Base-by-base conservation (phyloP, 768 basidiomycete genomes). In the Xerocomellus chrysenteron region DNA sequence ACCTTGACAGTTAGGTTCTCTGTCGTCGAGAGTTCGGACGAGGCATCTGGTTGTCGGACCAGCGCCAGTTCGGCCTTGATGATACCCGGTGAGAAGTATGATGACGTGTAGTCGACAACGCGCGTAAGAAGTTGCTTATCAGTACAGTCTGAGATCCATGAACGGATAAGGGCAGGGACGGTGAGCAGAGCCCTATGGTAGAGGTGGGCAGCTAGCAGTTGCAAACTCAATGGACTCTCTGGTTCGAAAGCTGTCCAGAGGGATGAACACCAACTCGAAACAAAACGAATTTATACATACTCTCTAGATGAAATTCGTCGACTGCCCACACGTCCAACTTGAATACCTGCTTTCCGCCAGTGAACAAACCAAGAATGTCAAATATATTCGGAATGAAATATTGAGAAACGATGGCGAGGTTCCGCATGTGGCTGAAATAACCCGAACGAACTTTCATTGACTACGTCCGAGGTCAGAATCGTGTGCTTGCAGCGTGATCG, bases 41-140 rank as follows among this genome's bases (percentile, higher is more conserved):
- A 69, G 10, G 75, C 74, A 37, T 78, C 78, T 11, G 85, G 78
- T 30, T 78, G 78, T 59, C 81, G 84, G 50, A 95, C 80, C 41
- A 84, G 85, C 5, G 83, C 79, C n/a, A 98, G 78, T 66, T 98
- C 95, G 7, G 89, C 78, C 14, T 76, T 80, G 66, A 96, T 90
- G 66, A 99, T 85, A 40, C 91, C 83, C 0, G 95, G 93, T 2
- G 95, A 96, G 76, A 97, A 92, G 74, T 91, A 80, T 17, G 82
- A 78, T 0, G 92, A 85, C 0, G 94, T 96, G 71, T 91, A 94
- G 33, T 81, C 76, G 6, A 86, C 80, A 56, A 98, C 80, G 4
- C 87, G 79, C 30, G 81, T 79, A n/a, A 84, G 87, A 2, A 98
- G 79, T 65, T 94, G 91, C 13, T 90, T 88, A 70, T 98, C 94